Evolutionary conservation across 805 yeast species (phyloP).

Genomic region (Kurtzmaniella cleridarum): DNA sequence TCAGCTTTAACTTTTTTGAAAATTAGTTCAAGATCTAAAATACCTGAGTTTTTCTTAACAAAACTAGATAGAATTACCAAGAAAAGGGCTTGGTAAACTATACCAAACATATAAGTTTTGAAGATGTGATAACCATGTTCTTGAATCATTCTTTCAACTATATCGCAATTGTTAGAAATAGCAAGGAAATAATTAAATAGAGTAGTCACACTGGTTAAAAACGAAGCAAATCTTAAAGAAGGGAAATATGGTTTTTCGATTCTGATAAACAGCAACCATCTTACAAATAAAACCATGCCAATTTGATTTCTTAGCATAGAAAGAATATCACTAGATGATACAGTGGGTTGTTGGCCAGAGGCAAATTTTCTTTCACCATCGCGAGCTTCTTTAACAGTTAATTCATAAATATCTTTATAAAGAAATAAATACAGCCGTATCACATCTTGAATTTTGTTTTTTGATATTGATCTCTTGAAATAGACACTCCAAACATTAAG

Average conservation of each 20-base stretch:
- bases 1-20: not conserved
- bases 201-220: constrained; percentile 19
- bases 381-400: constrained; percentile 7
- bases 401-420: constrained; percentile 9
- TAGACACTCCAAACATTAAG: constrained; percentile 14
- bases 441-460: constrained; percentile 8
- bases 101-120: not conserved
- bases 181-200: constrained; percentile 18
- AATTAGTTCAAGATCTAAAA: not conserved
- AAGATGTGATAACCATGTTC: not conserved
- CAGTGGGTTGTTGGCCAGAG: not conserved
- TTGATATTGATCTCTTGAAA: constrained; percentile 13
- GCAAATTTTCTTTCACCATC: not conserved
- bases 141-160: not conserved
- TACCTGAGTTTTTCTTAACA: not conserved
- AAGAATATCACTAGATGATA: constrained; percentile 2
- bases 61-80: not conserved
- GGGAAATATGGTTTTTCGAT: constrained; percentile 25
- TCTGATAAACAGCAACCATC: constrained; percentile 23
- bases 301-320: constrained; percentile 12
- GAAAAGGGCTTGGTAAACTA: not conserved
- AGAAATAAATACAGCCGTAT: constrained; percentile 14
- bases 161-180: constrained; percentile 10
- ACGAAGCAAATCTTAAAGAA: constrained; percentile 19
- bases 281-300: constrained; percentile 10